These are phyloP conservation scores for Aspergillus piperis DNA, from an alignment of 2,329 filamentous ascomycete species.

Conservation along the genomic window DNA sequence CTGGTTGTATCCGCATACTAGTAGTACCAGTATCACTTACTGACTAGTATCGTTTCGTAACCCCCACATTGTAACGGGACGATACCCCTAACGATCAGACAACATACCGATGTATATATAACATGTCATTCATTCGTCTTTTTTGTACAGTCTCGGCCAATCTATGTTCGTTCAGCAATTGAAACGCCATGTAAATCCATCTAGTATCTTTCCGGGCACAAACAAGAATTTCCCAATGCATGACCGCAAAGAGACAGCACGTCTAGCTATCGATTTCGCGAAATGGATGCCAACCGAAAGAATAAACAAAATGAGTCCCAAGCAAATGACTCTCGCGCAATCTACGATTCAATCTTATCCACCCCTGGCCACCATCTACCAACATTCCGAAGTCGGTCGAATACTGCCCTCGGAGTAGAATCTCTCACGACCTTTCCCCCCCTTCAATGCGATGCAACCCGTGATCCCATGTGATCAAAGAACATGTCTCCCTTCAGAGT, in stretches of 20 bases:
- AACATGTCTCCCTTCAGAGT: slow-evolving; percentile 44
- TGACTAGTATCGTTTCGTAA: too few species aligned
- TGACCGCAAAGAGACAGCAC: not conserved
- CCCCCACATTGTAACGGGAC: too few species aligned
- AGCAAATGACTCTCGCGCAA: not conserved
- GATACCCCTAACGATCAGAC: not conserved
- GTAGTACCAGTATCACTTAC: too few species aligned
- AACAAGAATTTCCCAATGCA: not conserved
- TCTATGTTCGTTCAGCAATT: slow-evolving; percentile 3
- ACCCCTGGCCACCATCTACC: not conserved
- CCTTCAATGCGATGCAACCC: slow-evolving; percentile 33
- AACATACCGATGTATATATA: not conserved
- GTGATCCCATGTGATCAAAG: slow-evolving; percentile 47
- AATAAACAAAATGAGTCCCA: not conserved
- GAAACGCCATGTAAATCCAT: slow-evolving; percentile 12
- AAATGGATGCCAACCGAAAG: not conserved
- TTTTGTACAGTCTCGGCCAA: not conserved
- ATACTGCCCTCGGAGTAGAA: not conserved
- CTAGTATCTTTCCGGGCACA: slow-evolving; percentile 12
- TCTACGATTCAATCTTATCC: not conserved
- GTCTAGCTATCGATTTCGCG: not conserved
- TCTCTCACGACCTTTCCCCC: not conserved
- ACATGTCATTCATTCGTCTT: not conserved
- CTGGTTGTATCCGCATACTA: too few species aligned
- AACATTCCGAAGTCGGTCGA: not conserved